Conservation (phyloP, 106 monocot genomes). For the Dendrobium catenatum region DNA sequence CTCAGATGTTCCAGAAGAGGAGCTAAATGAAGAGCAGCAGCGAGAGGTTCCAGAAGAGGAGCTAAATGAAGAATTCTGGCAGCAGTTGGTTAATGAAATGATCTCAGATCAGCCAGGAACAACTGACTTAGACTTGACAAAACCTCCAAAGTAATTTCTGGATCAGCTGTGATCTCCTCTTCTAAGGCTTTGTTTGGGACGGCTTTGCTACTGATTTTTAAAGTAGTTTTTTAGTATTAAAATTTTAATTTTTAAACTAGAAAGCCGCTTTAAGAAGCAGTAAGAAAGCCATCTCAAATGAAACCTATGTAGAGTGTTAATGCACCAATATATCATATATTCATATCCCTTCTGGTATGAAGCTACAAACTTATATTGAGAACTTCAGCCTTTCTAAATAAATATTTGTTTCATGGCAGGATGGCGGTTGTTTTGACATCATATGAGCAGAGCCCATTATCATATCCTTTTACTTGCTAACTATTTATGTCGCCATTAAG, state of each 20-base stretch:
- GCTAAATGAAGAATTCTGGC: constrained; percentile 45
- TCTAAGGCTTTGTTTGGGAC: not conserved
- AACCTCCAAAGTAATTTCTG: not conserved
- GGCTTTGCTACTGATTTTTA: too few relatives aligned
- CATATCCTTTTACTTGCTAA: not conserved
- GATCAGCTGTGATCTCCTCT: not conserved
- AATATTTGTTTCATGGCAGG: not conserved
- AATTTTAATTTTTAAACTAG: too few relatives aligned
- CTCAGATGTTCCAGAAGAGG: not conserved
- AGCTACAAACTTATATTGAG: not conserved
- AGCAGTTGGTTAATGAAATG: constrained; percentile 27
- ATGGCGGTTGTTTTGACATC: not conserved
- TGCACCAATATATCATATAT: not conserved
- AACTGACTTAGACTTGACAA: too few relatives aligned
- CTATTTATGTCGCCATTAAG: not conserved
- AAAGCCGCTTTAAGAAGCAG: too few relatives aligned
- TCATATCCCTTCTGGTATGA: not conserved
- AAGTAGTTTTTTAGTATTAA: too few relatives aligned
- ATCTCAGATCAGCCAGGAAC: not conserved
- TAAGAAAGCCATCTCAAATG: too few relatives aligned
- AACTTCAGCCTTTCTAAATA: not conserved
- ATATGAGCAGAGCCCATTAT: not conserved
- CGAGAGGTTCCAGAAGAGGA: not conserved
- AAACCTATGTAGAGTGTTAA: not conserved
- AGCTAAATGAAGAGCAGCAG: not conserved